These are phyloP conservation scores for Ambrosia hybrid DNA, from an alignment of 140 eudicot genomes.

Conservation along the genomic window DNA sequence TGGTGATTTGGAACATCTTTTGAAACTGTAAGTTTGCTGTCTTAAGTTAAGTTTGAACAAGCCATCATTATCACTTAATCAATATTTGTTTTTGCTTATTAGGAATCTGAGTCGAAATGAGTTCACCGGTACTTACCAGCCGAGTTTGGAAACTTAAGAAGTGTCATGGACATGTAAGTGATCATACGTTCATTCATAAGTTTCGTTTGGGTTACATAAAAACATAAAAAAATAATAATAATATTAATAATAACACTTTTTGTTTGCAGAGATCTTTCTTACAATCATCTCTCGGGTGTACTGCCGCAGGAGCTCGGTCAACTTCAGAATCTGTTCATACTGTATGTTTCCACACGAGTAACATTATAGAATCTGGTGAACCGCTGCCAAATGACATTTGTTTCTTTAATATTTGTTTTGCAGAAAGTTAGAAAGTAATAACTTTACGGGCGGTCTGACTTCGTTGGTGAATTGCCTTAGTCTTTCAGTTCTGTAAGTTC, in stretches of 20 bases:
- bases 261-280: constrained; percentile 72
- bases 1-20: constrained; percentile 97
- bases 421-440: constrained; percentile 85
- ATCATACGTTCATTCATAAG: background rate
- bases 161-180: constrained; percentile 86
- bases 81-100: background rate
- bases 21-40: constrained; percentile 64
- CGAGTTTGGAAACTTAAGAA: constrained; percentile 91
- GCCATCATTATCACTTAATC: background rate
- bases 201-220: background rate
- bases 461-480: constrained; percentile 80
- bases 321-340: constrained; percentile 78
- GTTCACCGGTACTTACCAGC: constrained; percentile 68
- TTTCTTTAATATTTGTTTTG: constrained; percentile 6
- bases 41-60: background rate
- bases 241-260: background rate
- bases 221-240: background rate
- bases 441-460: constrained; percentile 77
- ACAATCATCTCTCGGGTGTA: constrained; percentile 74
- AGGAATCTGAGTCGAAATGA: constrained; percentile 84
- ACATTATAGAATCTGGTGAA: background rate
- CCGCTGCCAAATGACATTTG: constrained; percentile 5
- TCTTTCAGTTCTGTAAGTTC: constrained; percentile 72
- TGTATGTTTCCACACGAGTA: constrained; percentile 51
- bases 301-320: constrained; percentile 87